phyloP scores from a whole-genome alignment of 257 asterid species.

The Solanum chiquidenum region DNA sequence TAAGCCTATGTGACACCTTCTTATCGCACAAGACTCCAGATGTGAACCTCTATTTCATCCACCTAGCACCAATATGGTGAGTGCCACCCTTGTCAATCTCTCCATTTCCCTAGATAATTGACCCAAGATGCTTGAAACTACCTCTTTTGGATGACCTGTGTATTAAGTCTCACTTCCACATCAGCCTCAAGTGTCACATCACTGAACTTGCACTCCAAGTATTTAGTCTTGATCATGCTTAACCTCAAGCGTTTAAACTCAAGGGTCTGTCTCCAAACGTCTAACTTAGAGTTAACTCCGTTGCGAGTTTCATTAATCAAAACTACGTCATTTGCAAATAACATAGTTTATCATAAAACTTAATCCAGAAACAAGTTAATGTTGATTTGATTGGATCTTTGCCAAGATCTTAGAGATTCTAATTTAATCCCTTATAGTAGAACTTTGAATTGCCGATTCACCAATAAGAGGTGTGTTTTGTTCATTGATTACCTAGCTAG shows the following conservation, averaged over 20 bases:
- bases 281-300: not conserved
- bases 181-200: not conserved
- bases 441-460: not conserved
- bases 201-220: not conserved
- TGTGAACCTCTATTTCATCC: not conserved
- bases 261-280: not conserved
- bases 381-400: not conserved
- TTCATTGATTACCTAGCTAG: not conserved
- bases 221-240: not conserved
- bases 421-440: not conserved
- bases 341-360: not conserved
- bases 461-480: not conserved
- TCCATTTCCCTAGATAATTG: not conserved
- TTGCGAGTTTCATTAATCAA: not conserved
- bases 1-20: not conserved
- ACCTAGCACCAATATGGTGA: not conserved
- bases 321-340: not conserved
- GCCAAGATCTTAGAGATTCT: not conserved
- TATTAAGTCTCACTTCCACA: not conserved
- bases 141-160: not conserved
- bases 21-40: not conserved
- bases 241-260: not conserved
- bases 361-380: not conserved
- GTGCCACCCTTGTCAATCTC: not conserved
- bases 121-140: not conserved